A percentile compares a stretch with the other conserved stretches of the same genome.
phyloP scores from a whole-genome alignment of 306 rosid genomes.

The Pterocarpus macrocarpus region DNA sequence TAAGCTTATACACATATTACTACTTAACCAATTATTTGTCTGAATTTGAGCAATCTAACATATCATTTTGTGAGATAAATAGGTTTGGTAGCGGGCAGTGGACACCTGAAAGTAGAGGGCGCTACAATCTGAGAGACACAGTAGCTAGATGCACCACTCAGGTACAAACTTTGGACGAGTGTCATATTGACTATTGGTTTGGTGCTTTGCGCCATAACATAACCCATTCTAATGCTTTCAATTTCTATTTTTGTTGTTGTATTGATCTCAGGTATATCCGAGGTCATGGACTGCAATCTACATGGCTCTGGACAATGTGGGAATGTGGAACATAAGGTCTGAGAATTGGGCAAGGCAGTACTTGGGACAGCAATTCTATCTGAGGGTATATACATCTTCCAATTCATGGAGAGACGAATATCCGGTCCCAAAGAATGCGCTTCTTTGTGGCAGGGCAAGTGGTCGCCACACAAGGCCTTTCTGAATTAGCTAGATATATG shows the following conservation, averaged over 20 bases:
- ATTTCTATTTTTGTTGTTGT: background rate
- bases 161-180: slow-evolving; percentile 48
- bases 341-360: slow-evolving; percentile 95
- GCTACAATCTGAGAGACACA: slow-evolving; percentile 91
- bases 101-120: slow-evolving; percentile 75
- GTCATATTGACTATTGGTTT: background rate
- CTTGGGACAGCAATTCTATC: slow-evolving; percentile 94
- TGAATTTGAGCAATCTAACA: slow-evolving; percentile 6
- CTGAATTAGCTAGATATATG: background rate
- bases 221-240: background rate
- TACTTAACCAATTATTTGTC: background rate
- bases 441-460: slow-evolving; percentile 85
- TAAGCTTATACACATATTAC: slow-evolving; percentile 42
- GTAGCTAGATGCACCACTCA: slow-evolving; percentile 86
- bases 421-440: slow-evolving; percentile 85
- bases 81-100: slow-evolving; percentile 97
- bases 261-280: slow-evolving; percentile 76
- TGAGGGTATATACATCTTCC: slow-evolving; percentile 76
- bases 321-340: slow-evolving; percentile 97
- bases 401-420: slow-evolving; percentile 82
- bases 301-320: slow-evolving; percentile 89
- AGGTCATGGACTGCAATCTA: slow-evolving; percentile 91
- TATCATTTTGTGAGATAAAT: slow-evolving; percentile 45
- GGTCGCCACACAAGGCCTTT: slow-evolving; percentile 84
- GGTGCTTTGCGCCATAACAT: no score